Conservation (phyloP, 2,329 filamentous ascomycete genomes). For the Colletotrichum phormii region DNA sequence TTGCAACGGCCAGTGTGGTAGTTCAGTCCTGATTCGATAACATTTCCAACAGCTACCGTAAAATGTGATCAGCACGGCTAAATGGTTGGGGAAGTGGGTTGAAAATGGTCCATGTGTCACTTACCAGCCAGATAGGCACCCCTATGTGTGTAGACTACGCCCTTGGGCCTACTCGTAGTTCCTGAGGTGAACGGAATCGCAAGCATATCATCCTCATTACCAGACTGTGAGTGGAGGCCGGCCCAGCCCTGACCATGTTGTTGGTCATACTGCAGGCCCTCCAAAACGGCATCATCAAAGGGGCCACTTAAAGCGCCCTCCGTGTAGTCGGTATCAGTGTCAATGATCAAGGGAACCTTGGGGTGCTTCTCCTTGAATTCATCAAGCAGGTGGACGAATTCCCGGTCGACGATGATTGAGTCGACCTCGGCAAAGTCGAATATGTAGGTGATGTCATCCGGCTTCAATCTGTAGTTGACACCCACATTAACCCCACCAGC, state of each 20-base stretch:
- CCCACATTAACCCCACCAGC: constrained; percentile 83
- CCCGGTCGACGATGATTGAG: constrained; percentile 85
- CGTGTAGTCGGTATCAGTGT: constrained; percentile 82
- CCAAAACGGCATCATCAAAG: constrained; percentile 85
- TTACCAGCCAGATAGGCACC: constrained; percentile 65
- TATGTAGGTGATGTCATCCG: constrained; percentile 90
- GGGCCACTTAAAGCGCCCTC: constrained; percentile 80
- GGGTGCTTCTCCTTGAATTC: constrained; percentile 72
- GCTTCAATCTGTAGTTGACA: constrained; percentile 74
- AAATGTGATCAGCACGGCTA: background rate
- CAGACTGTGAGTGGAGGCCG: constrained; percentile 76
- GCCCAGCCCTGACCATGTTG: constrained; percentile 80
- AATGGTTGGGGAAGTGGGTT: background rate
- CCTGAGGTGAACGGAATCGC: constrained; percentile 95
- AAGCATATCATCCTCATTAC: constrained; percentile 83
- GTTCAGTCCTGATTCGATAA: constrained; percentile 90
- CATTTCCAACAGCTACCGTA: constrained; percentile 77
- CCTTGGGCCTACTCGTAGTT: constrained; percentile 91
- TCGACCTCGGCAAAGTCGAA: constrained; percentile 90
- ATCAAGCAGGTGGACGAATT: constrained; percentile 79
- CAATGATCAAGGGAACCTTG: constrained; percentile 78
- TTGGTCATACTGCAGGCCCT: constrained; percentile 80
- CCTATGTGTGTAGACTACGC: constrained; percentile 91
- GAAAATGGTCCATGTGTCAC: background rate
- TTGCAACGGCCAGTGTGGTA: constrained; percentile 75